phyloP scores from a whole-genome alignment of 2,329 filamentous ascomycete species.

The Alternaria gaisen region DNA sequence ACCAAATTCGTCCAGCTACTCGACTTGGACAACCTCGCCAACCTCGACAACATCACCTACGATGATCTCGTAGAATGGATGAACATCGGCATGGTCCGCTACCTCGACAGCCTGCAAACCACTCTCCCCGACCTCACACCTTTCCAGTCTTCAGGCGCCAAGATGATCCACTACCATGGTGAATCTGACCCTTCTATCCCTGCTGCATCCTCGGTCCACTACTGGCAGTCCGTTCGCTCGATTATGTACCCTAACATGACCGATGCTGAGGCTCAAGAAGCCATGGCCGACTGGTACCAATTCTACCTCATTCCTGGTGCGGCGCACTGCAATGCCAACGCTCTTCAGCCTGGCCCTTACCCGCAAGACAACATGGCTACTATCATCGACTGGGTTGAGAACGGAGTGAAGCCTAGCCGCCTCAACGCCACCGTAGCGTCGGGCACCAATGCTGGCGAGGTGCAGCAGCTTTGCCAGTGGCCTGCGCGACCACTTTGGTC shows the following conservation, averaged over 20 bases:
- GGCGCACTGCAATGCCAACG: slow-evolving; percentile 57
- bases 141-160: slow-evolving; percentile 62
- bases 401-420: slow-evolving; percentile 55
- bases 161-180: slow-evolving; percentile 67
- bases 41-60: slow-evolving; percentile 58
- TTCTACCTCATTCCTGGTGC: slow-evolving; percentile 65
- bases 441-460: slow-evolving; percentile 45
- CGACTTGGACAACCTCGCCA: slow-evolving; percentile 32
- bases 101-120: slow-evolving; percentile 63
- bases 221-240: slow-evolving; percentile 62
- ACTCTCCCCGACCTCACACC: slow-evolving; percentile 62
- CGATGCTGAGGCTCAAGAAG: slow-evolving; percentile 51
- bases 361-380: slow-evolving; percentile 53
- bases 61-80: slow-evolving; percentile 67
- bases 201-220: slow-evolving; percentile 63
- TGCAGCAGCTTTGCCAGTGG: slow-evolving; percentile 54
- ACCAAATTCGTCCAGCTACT: slow-evolving; percentile 55
- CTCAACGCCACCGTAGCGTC: slow-evolving; percentile 52
- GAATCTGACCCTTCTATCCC: slow-evolving; percentile 65
- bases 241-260: slow-evolving; percentile 59
- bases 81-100: slow-evolving; percentile 58
- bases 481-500: slow-evolving; percentile 54
- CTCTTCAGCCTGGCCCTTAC: slow-evolving; percentile 48
- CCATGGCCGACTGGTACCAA: slow-evolving; percentile 63
- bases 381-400: slow-evolving; percentile 62